Evolutionary conservation across 2,329 filamentous ascomycete species (phyloP).

Genomic region (Colletotrichum ledebouriae): DNA sequence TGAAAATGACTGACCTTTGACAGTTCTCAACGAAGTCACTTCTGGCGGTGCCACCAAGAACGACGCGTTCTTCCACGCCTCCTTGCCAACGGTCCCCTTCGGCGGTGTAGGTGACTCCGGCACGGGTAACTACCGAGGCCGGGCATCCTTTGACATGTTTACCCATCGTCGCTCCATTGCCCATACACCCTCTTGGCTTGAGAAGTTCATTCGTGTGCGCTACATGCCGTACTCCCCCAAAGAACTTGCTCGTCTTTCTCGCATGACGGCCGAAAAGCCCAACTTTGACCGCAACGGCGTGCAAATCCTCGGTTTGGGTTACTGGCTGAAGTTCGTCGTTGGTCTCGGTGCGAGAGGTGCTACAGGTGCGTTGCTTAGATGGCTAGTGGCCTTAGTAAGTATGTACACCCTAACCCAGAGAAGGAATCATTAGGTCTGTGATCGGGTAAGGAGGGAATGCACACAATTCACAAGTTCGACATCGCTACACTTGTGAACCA

Average conservation of each 20-base stretch:
- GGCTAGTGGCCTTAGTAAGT: slow-evolving; percentile 60
- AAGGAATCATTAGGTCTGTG: slow-evolving; percentile 51
- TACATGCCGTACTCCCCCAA: slow-evolving; percentile 72
- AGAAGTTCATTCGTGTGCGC: slow-evolving; percentile 74
- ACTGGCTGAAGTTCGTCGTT: slow-evolving; percentile 67
- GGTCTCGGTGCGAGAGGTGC: slow-evolving; percentile 64
- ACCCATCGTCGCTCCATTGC: slow-evolving; percentile 71
- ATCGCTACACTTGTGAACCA: background rate
- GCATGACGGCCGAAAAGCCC: slow-evolving; percentile 61
- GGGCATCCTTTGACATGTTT: slow-evolving; percentile 78
- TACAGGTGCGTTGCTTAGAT: slow-evolving; percentile 66
- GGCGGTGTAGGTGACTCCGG: slow-evolving; percentile 88
- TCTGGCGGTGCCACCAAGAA: slow-evolving; percentile 78
- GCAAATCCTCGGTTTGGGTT: slow-evolving; percentile 63
- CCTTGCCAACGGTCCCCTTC: slow-evolving; percentile 80
- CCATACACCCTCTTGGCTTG: slow-evolving; percentile 76
- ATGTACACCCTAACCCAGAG: slow-evolving; percentile 49
- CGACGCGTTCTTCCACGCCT: slow-evolving; percentile 69
- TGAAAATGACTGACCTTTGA: slow-evolving; percentile 18
- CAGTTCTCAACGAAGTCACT: slow-evolving; percentile 72
- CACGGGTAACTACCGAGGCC: slow-evolving; percentile 82
- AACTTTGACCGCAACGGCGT: slow-evolving; percentile 74
- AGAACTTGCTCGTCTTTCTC: slow-evolving; percentile 60
- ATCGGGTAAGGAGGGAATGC: slow-evolving; percentile 36
- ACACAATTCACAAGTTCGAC: slow-evolving; percentile 20